These are phyloP conservation scores for Trichoderma sp. DNA, from an alignment of 2,329 filamentous ascomycete species.

Conservation along the genomic window DNA sequence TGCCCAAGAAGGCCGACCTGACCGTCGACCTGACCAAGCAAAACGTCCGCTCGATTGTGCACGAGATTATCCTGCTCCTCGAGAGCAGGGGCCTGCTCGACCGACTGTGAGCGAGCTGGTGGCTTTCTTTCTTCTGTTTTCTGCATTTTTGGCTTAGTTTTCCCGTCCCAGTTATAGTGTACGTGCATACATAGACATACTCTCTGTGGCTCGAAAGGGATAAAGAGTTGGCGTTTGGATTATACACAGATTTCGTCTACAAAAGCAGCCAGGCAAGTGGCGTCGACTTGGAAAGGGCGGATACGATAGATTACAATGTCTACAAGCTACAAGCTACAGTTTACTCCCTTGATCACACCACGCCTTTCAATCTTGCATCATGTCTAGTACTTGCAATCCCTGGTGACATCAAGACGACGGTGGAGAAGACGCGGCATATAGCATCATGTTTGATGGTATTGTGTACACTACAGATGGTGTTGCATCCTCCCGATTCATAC, in stretches of 20 bases:
- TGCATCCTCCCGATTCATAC: too few species aligned
- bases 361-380: too few species aligned
- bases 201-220: neutral
- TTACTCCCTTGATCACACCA: too few species aligned
- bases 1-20: slow-evolving; percentile 77
- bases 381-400: too few species aligned
- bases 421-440: too few species aligned
- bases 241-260: neutral
- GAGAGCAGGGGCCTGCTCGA: slow-evolving; percentile 90
- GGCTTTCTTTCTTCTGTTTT: neutral
- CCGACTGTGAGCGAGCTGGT: slow-evolving; percentile 50
- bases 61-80: slow-evolving; percentile 92
- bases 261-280: neutral
- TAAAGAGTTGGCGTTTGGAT: slow-evolving; percentile 21
- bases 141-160: neutral
- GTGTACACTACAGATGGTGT: too few species aligned
- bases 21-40: slow-evolving; percentile 84
- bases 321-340: neutral
- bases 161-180: neutral
- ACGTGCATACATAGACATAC: neutral
- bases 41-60: slow-evolving; percentile 87
- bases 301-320: neutral
- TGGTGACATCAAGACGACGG: too few species aligned
- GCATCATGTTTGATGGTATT: too few species aligned
- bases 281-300: slow-evolving; percentile 1